These are phyloP conservation scores for Chlorella sp. DNA, from an alignment of 139 green algal genomes.

Conservation along the genomic window DNA sequence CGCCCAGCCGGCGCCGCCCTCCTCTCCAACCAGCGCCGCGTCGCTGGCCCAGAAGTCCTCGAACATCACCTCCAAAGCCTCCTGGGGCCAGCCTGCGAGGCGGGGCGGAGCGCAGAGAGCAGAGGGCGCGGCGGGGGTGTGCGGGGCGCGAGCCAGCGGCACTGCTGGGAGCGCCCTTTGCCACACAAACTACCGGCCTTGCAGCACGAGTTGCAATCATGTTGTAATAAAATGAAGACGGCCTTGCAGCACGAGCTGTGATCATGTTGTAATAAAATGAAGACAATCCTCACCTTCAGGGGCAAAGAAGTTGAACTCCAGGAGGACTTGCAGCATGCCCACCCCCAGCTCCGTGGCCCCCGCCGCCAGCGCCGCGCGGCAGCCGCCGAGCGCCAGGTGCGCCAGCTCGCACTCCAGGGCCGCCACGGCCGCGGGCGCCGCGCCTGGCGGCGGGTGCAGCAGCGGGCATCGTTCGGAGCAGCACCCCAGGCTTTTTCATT, in stretches of 20 bases:
- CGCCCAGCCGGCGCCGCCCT: slow-evolving; percentile 57
- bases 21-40: slow-evolving; percentile 58
- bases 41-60: slow-evolving; percentile 70
- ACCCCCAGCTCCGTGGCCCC: slow-evolving; percentile 66
- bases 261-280: too few relatives aligned
- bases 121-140: background rate
- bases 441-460: slow-evolving; percentile 24
- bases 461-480: too few relatives aligned
- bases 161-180: background rate
- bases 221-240: too few relatives aligned
- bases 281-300: slow-evolving; percentile 43
- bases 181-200: background rate
- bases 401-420: slow-evolving; percentile 45
- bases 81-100: slow-evolving; percentile 29
- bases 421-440: slow-evolving; percentile 1
- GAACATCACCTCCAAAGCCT: slow-evolving; percentile 53
- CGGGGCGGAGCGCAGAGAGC: background rate
- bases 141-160: background rate
- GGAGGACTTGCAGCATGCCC: slow-evolving; percentile 55
- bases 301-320: slow-evolving; percentile 76
- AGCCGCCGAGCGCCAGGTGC: slow-evolving; percentile 34
- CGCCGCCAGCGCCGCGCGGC: slow-evolving; percentile 46
- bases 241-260: too few relatives aligned
- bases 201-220: too few relatives aligned
- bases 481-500: background rate